Conservation (phyloP, 2,329 filamentous ascomycete species). For the Penicillium sumatraense region DNA sequence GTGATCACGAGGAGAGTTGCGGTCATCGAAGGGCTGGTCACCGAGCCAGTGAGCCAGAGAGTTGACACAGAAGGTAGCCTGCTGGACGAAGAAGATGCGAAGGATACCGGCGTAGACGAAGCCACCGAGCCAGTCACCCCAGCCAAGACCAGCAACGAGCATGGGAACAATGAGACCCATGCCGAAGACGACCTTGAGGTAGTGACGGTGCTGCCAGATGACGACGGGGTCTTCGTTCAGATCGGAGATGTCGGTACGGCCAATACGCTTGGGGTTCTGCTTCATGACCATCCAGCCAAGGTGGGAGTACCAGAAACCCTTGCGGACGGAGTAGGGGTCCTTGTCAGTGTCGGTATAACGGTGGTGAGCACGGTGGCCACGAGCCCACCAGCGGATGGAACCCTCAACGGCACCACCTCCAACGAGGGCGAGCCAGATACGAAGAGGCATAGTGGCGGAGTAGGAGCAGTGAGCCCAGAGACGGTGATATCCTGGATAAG, state of each 20-base stretch:
- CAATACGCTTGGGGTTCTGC: slow-evolving; percentile 88
- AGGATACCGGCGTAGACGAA: slow-evolving; percentile 86
- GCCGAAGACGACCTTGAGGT: slow-evolving; percentile 76
- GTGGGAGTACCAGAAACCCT: slow-evolving; percentile 82
- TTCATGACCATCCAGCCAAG: slow-evolving; percentile 93
- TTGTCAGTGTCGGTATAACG: slow-evolving; percentile 92
- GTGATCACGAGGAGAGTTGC: slow-evolving; percentile 87
- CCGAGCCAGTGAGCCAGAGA: slow-evolving; percentile 89
- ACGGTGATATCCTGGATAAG: slow-evolving; percentile 69
- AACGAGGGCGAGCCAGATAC: slow-evolving; percentile 79
- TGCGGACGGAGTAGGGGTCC: slow-evolving; percentile 88
- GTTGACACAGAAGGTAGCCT: slow-evolving; percentile 93
- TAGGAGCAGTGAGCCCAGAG: slow-evolving; percentile 87
- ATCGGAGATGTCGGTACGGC: slow-evolving; percentile 85
- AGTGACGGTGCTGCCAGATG: slow-evolving; percentile 86
- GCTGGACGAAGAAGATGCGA: slow-evolving; percentile 86
- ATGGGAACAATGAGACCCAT: slow-evolving; percentile 80
- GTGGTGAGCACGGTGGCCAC: slow-evolving; percentile 85
- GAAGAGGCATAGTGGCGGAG: slow-evolving; percentile 74
- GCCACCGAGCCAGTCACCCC: slow-evolving; percentile 80
- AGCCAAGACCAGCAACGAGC: slow-evolving; percentile 74
- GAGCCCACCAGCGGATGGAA: slow-evolving; percentile 87
- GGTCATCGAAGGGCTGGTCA: slow-evolving; percentile 90
- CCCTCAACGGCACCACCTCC: slow-evolving; percentile 84
- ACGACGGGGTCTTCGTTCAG: slow-evolving; percentile 85